Evolutionary conservation across 2,329 filamentous ascomycete genomes (phyloP), one percentile per base, ranked within the genome.

Genomic region (Microthyrium microscopicum): DNA sequence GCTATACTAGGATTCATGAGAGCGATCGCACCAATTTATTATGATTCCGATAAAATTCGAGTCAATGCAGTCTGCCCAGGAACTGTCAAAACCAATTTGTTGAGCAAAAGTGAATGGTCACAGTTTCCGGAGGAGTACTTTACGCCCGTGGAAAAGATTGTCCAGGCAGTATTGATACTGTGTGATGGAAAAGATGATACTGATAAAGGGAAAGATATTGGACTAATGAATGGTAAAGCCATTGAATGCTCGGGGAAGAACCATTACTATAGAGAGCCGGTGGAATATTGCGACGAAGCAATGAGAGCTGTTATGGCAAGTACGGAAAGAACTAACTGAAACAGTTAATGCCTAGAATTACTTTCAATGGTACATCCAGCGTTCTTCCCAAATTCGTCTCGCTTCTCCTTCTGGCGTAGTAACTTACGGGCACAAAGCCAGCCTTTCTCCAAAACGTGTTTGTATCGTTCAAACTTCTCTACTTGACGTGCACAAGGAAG

Each of bases 1-100:
- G 56, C 49, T 2, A 50, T 58, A 0, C 38, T 60, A 4, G 55
- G 56, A 2, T 55, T 60, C 41, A 52, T 54, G 38, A 47, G 54
- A 9, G 47, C 53, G 3, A 52, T 58, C 17, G 48, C 53, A 0
- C 46, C 47, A 4, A 46, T 46, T 11, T 55, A 53, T 39, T 44
- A 44, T 17, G 42, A 45, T 13, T 29, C 35, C 5, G 49, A 54
- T 7, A 49, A 50, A 1, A 51, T 60, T 15, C 51, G 56, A 9
- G 54, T 54, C 4, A 60, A 59, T 36, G 47, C 49, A 2, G 54
- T 56, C 0, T 55, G 50, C 11, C 54, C 54, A 1, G 53, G 53
- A 0, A 52, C 50, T 1, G 54, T 58, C 8, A 41, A 44, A 31
- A 58, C 55, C 2, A 51, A 52, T 11, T 38, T 60, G 7, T 31